Base-by-base conservation (phyloP, 2,329 filamentous ascomycete species). In the Aspergillus sp. region DNA sequence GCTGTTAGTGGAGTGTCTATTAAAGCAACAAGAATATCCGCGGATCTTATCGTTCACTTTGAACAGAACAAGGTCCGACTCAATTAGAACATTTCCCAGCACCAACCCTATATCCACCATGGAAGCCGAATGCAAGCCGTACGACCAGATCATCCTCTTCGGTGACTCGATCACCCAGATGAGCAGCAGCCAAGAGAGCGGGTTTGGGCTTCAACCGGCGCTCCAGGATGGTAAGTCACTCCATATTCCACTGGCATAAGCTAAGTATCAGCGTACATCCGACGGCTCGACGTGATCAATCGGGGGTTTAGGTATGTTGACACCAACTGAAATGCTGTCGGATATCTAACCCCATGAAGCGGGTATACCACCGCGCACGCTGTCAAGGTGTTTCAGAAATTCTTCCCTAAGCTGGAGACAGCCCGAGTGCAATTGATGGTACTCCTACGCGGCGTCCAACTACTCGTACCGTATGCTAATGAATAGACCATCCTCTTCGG, bases 151-250 rank as follows among this genome's bases (percentile, higher is more conserved):
- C 47, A 68, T 96, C 41, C 75, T 96, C 15, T 82, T 96, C 41
- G 89, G 89, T 34, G 91, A 96, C 63, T 93, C 85, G 19, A 80
- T 96, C 40, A 80, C 89, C 30, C 78, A 96, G 52, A 67, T 71
- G 26, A 72, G 77, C 2, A 73, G 72, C 42, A 67, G 71, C 22
- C 66, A 78, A 30, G 60, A 71, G 8, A 64, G 74, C 35, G 84
- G 81, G 11, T 89, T 88, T 58, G 83, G 73, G 1, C 83, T 93
- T 48, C 75, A 79, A 36, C 74, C 81, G 14, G 77, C 74, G 11
- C 64, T 94, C 3, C 78, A 86, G 53, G 61, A 74, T 44, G 71
- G 82, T 86, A 46, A 55, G 72, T 65, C 8, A 25, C 12, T 20
- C 5, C 26, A 6, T n/a, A 12, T 5, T 25, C n/a, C n/a, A n/a